A percentile compares a stretch with the other conserved stretches of the same genome.
phyloP scores from a whole-genome alignment of 257 asterid genomes.

The Plantago major region DNA sequence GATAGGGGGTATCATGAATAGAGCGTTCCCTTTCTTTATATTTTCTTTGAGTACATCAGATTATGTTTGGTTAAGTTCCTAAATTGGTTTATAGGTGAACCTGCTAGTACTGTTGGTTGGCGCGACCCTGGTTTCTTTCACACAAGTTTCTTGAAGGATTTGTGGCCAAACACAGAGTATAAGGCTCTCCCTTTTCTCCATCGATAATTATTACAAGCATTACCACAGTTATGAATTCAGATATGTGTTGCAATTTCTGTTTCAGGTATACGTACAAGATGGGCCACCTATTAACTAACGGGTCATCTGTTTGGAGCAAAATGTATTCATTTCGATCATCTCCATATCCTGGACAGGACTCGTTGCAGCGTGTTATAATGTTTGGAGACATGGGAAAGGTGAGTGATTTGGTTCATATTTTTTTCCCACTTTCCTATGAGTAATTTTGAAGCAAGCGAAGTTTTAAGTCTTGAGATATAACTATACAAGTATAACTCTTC shows the following conservation, averaged over 20 bases:
- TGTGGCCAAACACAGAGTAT: conserved; percentile 56
- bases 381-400: conserved; percentile 79
- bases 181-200: not conserved
- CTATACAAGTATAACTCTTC: too few species aligned
- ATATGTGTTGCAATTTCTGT: conserved; percentile 12
- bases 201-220: not conserved
- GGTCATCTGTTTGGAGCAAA: conserved; percentile 54
- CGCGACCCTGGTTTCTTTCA: conserved; percentile 72
- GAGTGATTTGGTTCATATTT: not conserved
- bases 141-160: conserved; percentile 62
- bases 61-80: conserved; percentile 2
- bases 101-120: conserved; percentile 70
- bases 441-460: too few species aligned
- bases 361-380: conserved; percentile 48
- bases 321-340: conserved; percentile 41
- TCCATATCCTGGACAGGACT: conserved; percentile 62
- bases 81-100: conserved; percentile 38
- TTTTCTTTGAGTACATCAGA: not conserved
- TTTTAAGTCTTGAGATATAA: too few species aligned
- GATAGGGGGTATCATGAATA: too few species aligned
- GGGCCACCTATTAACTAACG: conserved; percentile 42
- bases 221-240: not conserved
- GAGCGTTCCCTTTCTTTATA: too few species aligned
- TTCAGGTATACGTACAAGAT: conserved; percentile 52
- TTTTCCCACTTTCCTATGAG: too few species aligned